A percentile compares a stretch with the other conserved stretches of the same genome.
phyloP scores from a whole-genome alignment of 2,329 filamentous ascomycete species.

The Aureobasidium sp. region DNA sequence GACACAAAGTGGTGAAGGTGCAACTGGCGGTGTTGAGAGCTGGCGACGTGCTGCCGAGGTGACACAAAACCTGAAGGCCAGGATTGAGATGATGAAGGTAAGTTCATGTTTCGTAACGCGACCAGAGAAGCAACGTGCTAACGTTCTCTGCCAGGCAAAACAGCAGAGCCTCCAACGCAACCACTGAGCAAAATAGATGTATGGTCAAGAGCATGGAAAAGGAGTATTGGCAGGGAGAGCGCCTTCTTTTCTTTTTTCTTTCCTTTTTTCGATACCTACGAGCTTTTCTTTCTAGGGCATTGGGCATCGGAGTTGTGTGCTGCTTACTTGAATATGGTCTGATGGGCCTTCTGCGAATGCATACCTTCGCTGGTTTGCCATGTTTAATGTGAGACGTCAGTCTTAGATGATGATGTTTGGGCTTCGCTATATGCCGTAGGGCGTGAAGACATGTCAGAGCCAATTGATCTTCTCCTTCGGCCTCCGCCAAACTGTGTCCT shows the following conservation, averaged over 20 bases:
- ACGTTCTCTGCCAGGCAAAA: neutral
- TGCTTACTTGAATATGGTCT: neutral
- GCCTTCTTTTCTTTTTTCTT: neutral
- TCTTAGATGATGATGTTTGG: no score
- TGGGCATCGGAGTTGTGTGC: slow-evolving; percentile 1
- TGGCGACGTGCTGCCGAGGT: slow-evolving; percentile 97
- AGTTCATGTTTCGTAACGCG: slow-evolving; percentile 17
- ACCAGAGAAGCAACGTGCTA: neutral
- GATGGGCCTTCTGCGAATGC: neutral
- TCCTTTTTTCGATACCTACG: neutral
- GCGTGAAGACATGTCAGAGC: no score
- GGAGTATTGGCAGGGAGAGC: slow-evolving; percentile 5
- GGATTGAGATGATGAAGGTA: slow-evolving; percentile 98
- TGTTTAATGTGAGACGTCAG: no score
- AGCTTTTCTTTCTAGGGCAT: neutral
- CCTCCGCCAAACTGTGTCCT: no score
- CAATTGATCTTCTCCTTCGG: no score
- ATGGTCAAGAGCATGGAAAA: slow-evolving; percentile 1
- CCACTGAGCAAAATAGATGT: neutral
- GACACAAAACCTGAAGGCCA: slow-evolving; percentile 91
- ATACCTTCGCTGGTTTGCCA: neutral
- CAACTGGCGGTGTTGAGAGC: slow-evolving; percentile 61
- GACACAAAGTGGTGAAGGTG: slow-evolving; percentile 1
- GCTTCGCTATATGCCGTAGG: no score
- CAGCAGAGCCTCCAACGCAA: slow-evolving; percentile 10